Base-by-base conservation (phyloP, 352 stramenopile species). In the Pythium aquatile region DNA sequence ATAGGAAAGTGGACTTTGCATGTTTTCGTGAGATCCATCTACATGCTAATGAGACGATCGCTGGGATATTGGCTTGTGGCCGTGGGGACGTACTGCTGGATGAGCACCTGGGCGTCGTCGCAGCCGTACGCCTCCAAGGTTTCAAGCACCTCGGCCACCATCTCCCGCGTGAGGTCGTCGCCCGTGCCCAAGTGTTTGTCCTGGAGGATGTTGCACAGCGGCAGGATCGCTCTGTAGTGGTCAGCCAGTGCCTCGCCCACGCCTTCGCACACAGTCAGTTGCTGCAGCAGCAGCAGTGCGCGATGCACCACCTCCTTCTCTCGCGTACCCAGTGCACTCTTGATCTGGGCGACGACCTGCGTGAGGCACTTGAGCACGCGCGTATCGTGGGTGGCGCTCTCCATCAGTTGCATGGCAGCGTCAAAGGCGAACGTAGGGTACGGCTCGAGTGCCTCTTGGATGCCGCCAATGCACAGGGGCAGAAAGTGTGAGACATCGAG, bases 151-250 rank as follows among this genome's bases (percentile, higher is more conserved):
- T 91, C 81, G 1, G 78, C 73, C 42, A 91, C 79, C 9, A 93
- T 68, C 32, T 73, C 73, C 61, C 73, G 81, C 0, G 83, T 93
- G 33, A 48, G 63, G 14, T 76, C 74, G 62, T 93, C 81, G 48
- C 81, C 83, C 1, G 79, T 91, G 57, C 81, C 83, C 35, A 92
- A 58, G 56, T 89, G 83, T 53, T 85, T 85, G 76, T 91, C 85
- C 64, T 91, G 84, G 16, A 92, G 55, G 29, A 94, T 85, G 68
- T 91, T 94, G 69, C 83, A 94, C 48, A 92, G 67, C n/a, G 85
- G 85, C 40, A 94, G 72, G 37, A 94, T 65, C 11, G 81, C 76
- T 16, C 83, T 75, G 61, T 94, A 92, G 64, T 92, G 83, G 62
- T 90, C 81, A 1, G 69, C 51, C 5, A 94, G 65, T 0, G 79